These are phyloP conservation scores for Dalbergia cultrata DNA, from an alignment of 306 rosid genomes.

Conservation along the genomic window DNA sequence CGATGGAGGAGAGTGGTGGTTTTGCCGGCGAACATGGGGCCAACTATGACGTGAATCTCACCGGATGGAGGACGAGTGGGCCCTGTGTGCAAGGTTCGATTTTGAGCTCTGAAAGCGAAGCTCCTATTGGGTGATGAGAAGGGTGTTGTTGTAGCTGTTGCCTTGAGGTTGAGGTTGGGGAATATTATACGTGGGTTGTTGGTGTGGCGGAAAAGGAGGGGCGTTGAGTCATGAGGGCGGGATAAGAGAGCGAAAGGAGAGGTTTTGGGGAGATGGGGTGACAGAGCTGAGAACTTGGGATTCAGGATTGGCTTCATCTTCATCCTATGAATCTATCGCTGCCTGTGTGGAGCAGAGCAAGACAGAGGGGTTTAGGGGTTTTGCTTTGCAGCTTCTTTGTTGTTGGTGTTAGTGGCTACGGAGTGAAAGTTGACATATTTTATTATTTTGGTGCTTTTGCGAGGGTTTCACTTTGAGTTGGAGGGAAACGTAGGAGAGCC, in stretches of 20 bases:
- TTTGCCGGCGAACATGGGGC: constrained; percentile 97
- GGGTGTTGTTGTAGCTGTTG: constrained; percentile 48
- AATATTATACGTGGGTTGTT: constrained; percentile 23
- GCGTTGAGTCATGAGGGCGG: constrained; percentile 40
- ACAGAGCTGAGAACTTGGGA: constrained; percentile 60
- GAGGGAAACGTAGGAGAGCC: constrained; percentile 12
- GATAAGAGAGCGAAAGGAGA: constrained; percentile 53
- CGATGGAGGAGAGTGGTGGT: constrained; percentile 84
- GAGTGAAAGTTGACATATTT: not conserved
- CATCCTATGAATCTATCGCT: not conserved
- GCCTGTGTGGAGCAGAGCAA: not conserved
- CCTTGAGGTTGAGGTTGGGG: constrained; percentile 44
- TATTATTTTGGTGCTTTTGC: not conserved
- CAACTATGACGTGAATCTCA: constrained; percentile 86
- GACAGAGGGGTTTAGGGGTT: constrained; percentile 63
- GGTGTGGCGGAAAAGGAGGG: constrained; percentile 32
- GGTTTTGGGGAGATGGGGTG: constrained; percentile 53
- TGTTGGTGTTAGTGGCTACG: no score
- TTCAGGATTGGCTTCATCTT: constrained; percentile 67
- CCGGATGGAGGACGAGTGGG: constrained; percentile 60
- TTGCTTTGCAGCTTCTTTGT: constrained; percentile 14
- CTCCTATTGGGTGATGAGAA: constrained; percentile 38
- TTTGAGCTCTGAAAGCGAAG: constrained; percentile 44
- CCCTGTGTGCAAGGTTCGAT: constrained; percentile 50
- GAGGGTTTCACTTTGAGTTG: constrained; percentile 14